Evolutionary conservation across 768 basidiomycete species (phyloP), one percentile per base, ranked within the genome.

Genomic region (Auriscalpium microsporum): DNA sequence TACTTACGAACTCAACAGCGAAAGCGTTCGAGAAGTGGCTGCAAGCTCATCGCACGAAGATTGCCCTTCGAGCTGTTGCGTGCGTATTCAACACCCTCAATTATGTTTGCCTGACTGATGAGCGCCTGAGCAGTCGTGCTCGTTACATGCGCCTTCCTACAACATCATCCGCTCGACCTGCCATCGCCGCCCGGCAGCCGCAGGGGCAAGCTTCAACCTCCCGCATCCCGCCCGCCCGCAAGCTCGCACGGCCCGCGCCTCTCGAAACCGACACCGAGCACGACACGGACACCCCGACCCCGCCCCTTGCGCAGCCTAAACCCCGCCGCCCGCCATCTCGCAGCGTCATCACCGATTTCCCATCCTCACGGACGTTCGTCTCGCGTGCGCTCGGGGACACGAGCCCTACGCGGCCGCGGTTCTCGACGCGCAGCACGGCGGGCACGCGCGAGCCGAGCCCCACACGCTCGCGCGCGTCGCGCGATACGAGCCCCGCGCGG

Each of bases 31-130:
- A 77, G 45, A 81, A 74, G 56, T 94, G 91, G 91, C 61, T 75
- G n/a, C 78, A 83, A 65, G 73, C 73, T 13, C 81, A 88, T 60
- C 78, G 78, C 64, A 82, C 81, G 16, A 89, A 86, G 65, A 75
- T 84, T 44, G 83, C 86, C 42, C 75, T 86, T 44, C 90, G 88
- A 67, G 88, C 90, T 51, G 83, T 90, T 48, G 87, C 87, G 90
- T 93, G 67, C 75, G 89, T 82, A 51, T 53, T 16, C 14, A 7
- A 28, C 28, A 1, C 5, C 7, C 28, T 28, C 28, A 4, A 28
- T 40, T 47, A 10, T 19, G 33, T 19, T n/a, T 47, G 60, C 36
- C 46, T 47, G 55, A 45, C 40, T 65, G 58, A 56, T 50, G 17
- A 62, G 56, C 3, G 36, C 35, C 56, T 42, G 37, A 10, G 17